Conservation (phyloP, 768 basidiomycete genomes). For the Rhodocollybia butyracea region DNA sequence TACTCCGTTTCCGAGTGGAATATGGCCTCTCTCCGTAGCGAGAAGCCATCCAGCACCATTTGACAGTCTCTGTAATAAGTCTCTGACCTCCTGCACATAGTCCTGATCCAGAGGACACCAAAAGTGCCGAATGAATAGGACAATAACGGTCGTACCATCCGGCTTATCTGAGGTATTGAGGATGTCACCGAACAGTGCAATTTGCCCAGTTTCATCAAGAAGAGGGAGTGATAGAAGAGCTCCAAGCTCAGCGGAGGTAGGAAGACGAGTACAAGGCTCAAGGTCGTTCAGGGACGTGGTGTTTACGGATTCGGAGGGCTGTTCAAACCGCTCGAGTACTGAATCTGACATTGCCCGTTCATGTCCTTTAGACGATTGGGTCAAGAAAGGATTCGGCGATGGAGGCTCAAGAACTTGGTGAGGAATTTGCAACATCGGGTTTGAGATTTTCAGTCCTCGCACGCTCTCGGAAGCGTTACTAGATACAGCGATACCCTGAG, state of each 20-base stretch:
- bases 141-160: slow-evolving; percentile 41
- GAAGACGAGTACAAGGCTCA: neutral
- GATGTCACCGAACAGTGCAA: neutral
- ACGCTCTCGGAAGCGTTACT: neutral
- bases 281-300: neutral
- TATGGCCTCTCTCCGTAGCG: slow-evolving; percentile 11
- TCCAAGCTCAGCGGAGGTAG: neutral
- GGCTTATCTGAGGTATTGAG: slow-evolving; percentile 24
- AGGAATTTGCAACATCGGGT: neutral
- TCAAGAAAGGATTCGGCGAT: neutral
- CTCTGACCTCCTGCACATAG: slow-evolving; percentile 46
- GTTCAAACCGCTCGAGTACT: neutral
- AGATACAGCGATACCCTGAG: neutral
- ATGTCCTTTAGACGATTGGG: neutral
- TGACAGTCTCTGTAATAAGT: slow-evolving; percentile 42
- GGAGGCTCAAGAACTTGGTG: too few species aligned
- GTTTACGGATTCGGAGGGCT: neutral
- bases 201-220: neutral
- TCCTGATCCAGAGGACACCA: slow-evolving; percentile 89
- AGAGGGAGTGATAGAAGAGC: neutral
- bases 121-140: slow-evolving; percentile 87
- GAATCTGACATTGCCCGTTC: neutral
- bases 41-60: slow-evolving; percentile 37
- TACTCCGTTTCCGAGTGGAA: slow-evolving; percentile 30
- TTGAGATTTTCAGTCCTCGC: neutral